phyloP scores from a whole-genome alignment of 495 filamentous ascomycete genomes.

The Tuber indicum region DNA sequence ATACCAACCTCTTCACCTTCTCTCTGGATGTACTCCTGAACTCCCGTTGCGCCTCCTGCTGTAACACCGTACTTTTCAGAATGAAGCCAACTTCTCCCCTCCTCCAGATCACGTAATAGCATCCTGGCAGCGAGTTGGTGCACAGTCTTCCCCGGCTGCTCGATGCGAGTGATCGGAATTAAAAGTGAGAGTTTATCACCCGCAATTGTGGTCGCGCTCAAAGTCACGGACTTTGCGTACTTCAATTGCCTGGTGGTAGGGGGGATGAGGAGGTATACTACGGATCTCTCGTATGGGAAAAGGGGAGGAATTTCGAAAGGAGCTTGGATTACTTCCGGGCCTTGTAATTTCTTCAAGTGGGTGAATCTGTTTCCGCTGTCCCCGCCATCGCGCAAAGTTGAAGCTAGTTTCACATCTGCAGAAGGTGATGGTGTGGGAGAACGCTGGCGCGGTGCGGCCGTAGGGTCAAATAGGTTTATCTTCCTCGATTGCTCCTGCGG shows the following conservation, averaged over 20 bases:
- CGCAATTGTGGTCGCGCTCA: slow-evolving; percentile 51
- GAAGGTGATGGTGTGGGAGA: slow-evolving; percentile 46
- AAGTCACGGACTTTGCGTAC: slow-evolving; percentile 52
- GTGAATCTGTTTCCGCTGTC: slow-evolving; percentile 43
- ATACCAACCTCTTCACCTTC: slow-evolving; percentile 61
- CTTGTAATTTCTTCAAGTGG: slow-evolving; percentile 48
- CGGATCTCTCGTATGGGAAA: slow-evolving; percentile 57
- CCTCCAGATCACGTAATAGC: slow-evolving; percentile 60
- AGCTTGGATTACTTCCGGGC: slow-evolving; percentile 55
- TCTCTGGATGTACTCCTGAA: slow-evolving; percentile 53
- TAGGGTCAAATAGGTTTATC: slow-evolving; percentile 10
- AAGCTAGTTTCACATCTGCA: slow-evolving; percentile 43
- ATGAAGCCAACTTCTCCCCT: slow-evolving; percentile 59
- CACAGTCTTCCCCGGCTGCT: slow-evolving; percentile 51
- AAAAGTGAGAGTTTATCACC: slow-evolving; percentile 54
- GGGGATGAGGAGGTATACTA: slow-evolving; percentile 56
- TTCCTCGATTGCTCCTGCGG: slow-evolving; percentile 15
- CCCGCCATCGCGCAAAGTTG: slow-evolving; percentile 42
- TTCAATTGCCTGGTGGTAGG: slow-evolving; percentile 43
- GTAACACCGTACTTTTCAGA: background rate
- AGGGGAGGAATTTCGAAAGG: slow-evolving; percentile 57
- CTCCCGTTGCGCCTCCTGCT: slow-evolving; percentile 46
- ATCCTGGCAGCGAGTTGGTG: slow-evolving; percentile 66
- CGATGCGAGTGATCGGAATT: slow-evolving; percentile 52
- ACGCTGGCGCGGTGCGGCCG: slow-evolving; percentile 41